These are phyloP conservation scores for Kernera saxatilis DNA, from an alignment of 345 rosid species.

Conservation along the genomic window DNA sequence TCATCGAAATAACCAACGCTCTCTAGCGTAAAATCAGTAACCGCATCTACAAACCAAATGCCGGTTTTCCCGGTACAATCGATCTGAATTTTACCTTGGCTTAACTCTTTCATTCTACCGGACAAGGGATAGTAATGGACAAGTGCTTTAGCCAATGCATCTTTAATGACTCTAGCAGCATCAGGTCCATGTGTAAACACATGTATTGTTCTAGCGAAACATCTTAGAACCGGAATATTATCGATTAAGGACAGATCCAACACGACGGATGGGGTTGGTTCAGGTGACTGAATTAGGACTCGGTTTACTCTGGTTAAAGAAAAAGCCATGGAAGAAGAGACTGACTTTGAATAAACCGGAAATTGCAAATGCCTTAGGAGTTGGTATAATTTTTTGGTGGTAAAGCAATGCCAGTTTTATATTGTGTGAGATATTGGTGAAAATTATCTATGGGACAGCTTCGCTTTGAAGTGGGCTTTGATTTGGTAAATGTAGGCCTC, in stretches of 20 bases:
- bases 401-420: neutral
- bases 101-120: neutral
- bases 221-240: slow-evolving; percentile 1
- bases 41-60: neutral
- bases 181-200: neutral
- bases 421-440: neutral
- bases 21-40: no score
- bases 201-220: neutral
- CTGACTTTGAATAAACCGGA: neutral
- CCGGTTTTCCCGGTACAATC: neutral
- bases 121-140: neutral
- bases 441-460: neutral
- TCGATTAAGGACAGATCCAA: neutral
- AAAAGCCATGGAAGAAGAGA: neutral
- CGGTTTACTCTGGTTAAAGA: slow-evolving; percentile 4
- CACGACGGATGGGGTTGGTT: neutral
- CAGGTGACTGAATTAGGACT: neutral
- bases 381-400: neutral
- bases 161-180: neutral
- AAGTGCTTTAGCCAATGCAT: neutral
- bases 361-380: neutral
- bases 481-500: neutral
- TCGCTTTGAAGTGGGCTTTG: neutral
- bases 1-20: no score
- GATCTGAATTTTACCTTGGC: neutral